These are phyloP conservation scores for Colletotrichum cuscutae DNA, from an alignment of 2,329 filamentous ascomycete species.

Conservation along the genomic window DNA sequence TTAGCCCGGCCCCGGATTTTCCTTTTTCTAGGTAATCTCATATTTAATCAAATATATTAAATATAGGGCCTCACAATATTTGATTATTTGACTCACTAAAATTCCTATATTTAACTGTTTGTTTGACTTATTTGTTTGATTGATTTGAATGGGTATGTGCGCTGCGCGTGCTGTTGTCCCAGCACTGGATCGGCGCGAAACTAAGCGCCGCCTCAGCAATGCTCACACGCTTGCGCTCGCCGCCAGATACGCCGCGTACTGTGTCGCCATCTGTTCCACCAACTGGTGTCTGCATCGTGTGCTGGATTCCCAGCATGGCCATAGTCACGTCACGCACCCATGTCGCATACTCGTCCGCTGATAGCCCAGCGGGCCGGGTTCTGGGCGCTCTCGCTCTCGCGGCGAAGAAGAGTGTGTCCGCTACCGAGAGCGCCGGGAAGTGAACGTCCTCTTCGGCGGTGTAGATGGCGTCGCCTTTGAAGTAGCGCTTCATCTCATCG, in stretches of 20 bases:
- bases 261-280: constrained; percentile 72
- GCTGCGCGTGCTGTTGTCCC: constrained; percentile 77
- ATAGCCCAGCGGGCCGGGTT: constrained; percentile 58
- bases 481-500: constrained; percentile 33
- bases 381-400: constrained; percentile 63
- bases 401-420: constrained; percentile 71
- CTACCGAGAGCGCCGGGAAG: constrained; percentile 68
- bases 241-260: constrained; percentile 70
- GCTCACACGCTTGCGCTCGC: constrained; percentile 78
- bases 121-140: no score
- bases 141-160: no score
- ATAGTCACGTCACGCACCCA: constrained; percentile 75
- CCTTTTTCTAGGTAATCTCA: no score
- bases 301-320: constrained; percentile 79
- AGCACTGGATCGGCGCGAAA: constrained; percentile 67
- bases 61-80: no score
- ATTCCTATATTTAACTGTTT: no score
- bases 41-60: no score
- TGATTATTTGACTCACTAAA: no score
- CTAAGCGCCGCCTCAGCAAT: constrained; percentile 71
- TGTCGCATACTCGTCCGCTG: constrained; percentile 50
- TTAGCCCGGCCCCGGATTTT: no score
- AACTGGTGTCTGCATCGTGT: constrained; percentile 75
- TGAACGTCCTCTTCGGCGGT: constrained; percentile 73
- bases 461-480: constrained; percentile 72